These are phyloP conservation scores for Besnoitia besnoiti DNA, from an alignment of 169 alveolate genomes.

Conservation along the genomic window DNA sequence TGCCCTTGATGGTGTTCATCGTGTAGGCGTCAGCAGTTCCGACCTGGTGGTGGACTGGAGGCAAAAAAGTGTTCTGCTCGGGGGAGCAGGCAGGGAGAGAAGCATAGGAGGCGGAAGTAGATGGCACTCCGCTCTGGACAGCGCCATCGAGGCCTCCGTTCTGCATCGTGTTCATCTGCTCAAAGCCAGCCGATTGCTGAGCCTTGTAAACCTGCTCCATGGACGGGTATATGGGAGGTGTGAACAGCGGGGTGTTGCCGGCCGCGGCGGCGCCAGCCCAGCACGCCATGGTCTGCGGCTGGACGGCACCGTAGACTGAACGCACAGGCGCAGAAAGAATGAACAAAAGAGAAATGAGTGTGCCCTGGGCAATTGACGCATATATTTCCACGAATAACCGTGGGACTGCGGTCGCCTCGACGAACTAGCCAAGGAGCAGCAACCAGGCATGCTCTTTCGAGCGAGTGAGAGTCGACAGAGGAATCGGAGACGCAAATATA, in stretches of 20 bases:
- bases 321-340: not conserved
- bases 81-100: not conserved
- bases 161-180: not conserved
- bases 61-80: not conserved
- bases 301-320: conserved; percentile 11
- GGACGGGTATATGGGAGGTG: not conserved
- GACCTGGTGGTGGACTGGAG: conserved; percentile 13
- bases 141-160: not conserved
- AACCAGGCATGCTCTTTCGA: no score
- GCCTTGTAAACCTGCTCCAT: not conserved
- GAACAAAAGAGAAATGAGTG: not conserved
- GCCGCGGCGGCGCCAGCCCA: conserved; percentile 23
- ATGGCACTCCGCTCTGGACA: not conserved
- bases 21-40: not conserved
- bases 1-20: not conserved
- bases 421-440: no score
- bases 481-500: no score
- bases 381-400: no score
- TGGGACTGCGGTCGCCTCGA: no score
- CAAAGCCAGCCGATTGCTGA: not conserved
- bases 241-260: not conserved
- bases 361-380: no score
- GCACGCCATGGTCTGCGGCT: conserved; percentile 30
- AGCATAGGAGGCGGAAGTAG: not conserved
- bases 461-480: no score